phyloP scores from a whole-genome alignment of 495 filamentous ascomycete species.

The Hyphodiscus hymeniophilus region DNA sequence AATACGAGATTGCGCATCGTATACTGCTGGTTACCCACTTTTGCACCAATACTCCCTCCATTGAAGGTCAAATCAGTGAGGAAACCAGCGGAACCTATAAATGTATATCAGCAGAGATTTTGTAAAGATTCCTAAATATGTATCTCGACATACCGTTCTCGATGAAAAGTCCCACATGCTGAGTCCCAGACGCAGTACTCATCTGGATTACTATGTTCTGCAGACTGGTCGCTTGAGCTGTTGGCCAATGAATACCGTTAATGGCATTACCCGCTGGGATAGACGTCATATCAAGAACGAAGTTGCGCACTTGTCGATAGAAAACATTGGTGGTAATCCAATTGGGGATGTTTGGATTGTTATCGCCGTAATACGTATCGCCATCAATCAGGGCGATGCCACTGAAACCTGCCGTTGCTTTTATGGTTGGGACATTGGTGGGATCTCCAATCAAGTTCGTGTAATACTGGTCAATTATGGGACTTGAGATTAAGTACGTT shows the following conservation, averaged over 20 bases:
- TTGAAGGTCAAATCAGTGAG: constrained; percentile 57
- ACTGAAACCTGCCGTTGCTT: constrained; percentile 54
- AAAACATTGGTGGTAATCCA: constrained; percentile 68
- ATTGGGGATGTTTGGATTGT: constrained; percentile 41
- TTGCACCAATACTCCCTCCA: constrained; percentile 54
- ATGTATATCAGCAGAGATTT: constrained; percentile 1
- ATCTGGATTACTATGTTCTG: constrained; percentile 73
- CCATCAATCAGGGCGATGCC: constrained; percentile 72
- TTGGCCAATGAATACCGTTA: constrained; percentile 69
- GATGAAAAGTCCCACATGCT: constrained; percentile 59
- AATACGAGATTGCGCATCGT: constrained; percentile 57
- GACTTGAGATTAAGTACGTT: constrained; percentile 48
- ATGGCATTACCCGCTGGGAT: constrained; percentile 37
- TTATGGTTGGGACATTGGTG: constrained; percentile 53
- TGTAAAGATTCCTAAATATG: constrained; percentile 29
- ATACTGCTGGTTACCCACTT: neutral
- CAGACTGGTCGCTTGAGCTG: constrained; percentile 62
- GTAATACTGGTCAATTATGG: constrained; percentile 55
- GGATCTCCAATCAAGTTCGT: constrained; percentile 66
- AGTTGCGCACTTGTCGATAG: constrained; percentile 89
- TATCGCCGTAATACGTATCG: constrained; percentile 51
- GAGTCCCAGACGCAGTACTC: constrained; percentile 48
- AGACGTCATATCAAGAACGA: constrained; percentile 77
- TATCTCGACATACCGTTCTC: constrained; percentile 48
- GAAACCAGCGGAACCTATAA: constrained; percentile 57